These are phyloP conservation scores for Boeremia exigua DNA, from an alignment of 2,329 filamentous ascomycete genomes.

Conservation along the genomic window DNA sequence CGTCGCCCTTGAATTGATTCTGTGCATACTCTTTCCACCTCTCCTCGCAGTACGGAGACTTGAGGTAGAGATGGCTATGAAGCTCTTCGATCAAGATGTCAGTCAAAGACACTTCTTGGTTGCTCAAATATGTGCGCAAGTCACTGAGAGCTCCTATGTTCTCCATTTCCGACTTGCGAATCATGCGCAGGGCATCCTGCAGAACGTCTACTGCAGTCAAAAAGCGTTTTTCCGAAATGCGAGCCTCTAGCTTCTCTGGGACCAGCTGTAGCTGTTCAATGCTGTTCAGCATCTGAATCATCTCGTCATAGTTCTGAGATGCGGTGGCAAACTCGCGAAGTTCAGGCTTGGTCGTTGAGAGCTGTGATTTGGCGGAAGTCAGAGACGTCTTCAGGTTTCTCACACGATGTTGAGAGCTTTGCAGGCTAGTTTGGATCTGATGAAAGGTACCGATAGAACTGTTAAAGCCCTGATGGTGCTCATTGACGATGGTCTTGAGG, in stretches of 20 bases:
- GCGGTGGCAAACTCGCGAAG: slow-evolving; percentile 86
- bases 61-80: slow-evolving; percentile 95
- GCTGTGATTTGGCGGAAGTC: slow-evolving; percentile 76
- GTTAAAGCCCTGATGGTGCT: slow-evolving; percentile 99
- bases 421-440: slow-evolving; percentile 94
- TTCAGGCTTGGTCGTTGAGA: slow-evolving; percentile 87
- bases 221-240: slow-evolving; percentile 96
- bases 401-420: slow-evolving; percentile 84
- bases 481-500: slow-evolving; percentile 93
- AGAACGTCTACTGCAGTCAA: slow-evolving; percentile 90
- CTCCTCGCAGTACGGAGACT: slow-evolving; percentile 96
- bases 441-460: slow-evolving; percentile 98
- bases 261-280: slow-evolving; percentile 88
- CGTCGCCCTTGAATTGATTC: slow-evolving; percentile 60
- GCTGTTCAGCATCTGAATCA: slow-evolving; percentile 81
- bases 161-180: slow-evolving; percentile 87
- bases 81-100: slow-evolving; percentile 97
- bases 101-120: slow-evolving; percentile 89
- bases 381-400: slow-evolving; percentile 84
- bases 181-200: slow-evolving; percentile 81
- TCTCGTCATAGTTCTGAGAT: slow-evolving; percentile 88
- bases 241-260: slow-evolving; percentile 89
- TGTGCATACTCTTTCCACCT: slow-evolving; percentile 86
- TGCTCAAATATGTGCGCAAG: slow-evolving; percentile 83
- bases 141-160: slow-evolving; percentile 89